phyloP scores from a whole-genome alignment of 495 filamentous ascomycete species.

The Baudoinia panamericana region DNA sequence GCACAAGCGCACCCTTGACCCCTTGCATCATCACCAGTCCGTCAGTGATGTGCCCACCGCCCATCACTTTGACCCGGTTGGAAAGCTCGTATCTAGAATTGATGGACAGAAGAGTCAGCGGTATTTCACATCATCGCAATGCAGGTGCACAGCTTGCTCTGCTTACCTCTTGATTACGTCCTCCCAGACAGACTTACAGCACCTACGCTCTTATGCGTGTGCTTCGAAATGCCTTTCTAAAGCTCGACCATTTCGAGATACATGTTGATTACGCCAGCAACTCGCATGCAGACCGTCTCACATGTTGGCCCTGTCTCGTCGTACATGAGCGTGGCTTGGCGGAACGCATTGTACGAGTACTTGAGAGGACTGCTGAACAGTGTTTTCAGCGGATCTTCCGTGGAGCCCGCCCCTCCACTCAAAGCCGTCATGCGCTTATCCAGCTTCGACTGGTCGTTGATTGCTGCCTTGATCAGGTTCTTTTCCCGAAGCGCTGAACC shows the following conservation, averaged over 20 bases:
- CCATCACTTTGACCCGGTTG: conserved; percentile 39
- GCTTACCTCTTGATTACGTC: too few species aligned
- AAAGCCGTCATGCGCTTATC: conserved; percentile 6
- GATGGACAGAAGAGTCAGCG: too few species aligned
- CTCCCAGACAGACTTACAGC: too few species aligned
- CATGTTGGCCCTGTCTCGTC: conserved; percentile 43
- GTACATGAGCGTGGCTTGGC: conserved; percentile 44
- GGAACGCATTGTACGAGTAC: conserved; percentile 46
- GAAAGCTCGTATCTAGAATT: too few species aligned
- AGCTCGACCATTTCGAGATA: conserved; percentile 39
- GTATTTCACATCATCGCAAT: too few species aligned
- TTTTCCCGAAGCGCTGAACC: too few species aligned
- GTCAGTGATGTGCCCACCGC: conserved; percentile 40
- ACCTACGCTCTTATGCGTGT: too few species aligned
- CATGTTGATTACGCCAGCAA: conserved; percentile 35
- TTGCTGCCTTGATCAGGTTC: too few species aligned
- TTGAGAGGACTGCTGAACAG: conserved; percentile 34
- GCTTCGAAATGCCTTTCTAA: too few species aligned
- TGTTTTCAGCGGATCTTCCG: conserved; percentile 30
- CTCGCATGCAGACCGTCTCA: conserved; percentile 35
- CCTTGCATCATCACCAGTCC: conserved; percentile 39
- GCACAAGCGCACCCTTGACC: conserved; percentile 41
- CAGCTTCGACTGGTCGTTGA: too few species aligned
- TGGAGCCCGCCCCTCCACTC: conserved; percentile 1
- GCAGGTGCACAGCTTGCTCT: too few species aligned